phyloP scores from a whole-genome alignment of 495 filamentous ascomycete species.

The Hypoxylon trugodes region DNA sequence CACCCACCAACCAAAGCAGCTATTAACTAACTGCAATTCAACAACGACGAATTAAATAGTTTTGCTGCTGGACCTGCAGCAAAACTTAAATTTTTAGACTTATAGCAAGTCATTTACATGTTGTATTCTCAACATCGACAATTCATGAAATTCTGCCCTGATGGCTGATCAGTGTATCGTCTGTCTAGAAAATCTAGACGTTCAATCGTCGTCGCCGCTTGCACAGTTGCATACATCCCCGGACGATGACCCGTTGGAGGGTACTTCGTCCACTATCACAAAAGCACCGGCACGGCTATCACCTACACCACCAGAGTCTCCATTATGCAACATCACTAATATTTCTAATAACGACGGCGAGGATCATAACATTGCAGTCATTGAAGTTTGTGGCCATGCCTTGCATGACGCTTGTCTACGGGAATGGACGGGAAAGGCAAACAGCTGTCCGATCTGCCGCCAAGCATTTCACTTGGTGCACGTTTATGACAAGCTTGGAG shows the following conservation, averaged over 20 bases:
- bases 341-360: slow-evolving; percentile 35
- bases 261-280: slow-evolving; percentile 21
- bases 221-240: slow-evolving; percentile 29
- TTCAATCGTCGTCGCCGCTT: slow-evolving; percentile 41
- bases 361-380: slow-evolving; percentile 56
- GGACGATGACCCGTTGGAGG: slow-evolving; percentile 16
- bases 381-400: slow-evolving; percentile 80
- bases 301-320: slow-evolving; percentile 40
- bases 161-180: slow-evolving; percentile 98
- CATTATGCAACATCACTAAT: slow-evolving; percentile 48
- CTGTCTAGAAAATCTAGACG: slow-evolving; percentile 89
- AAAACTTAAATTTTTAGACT: slow-evolving; percentile 35
- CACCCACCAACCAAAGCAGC: not conserved
- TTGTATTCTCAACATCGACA: slow-evolving; percentile 43
- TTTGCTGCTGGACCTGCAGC: slow-evolving; percentile 34
- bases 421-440: slow-evolving; percentile 94
- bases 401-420: slow-evolving; percentile 90
- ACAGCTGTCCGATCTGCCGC: slow-evolving; percentile 97
- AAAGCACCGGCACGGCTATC: slow-evolving; percentile 44
- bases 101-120: slow-evolving; percentile 47
- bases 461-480: slow-evolving; percentile 89
- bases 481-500: slow-evolving; percentile 77
- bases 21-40: not conserved
- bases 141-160: slow-evolving; percentile 44
- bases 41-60: slow-evolving; percentile 29